Evolutionary conservation across 768 basidiomycete species (phyloP), one percentile per base, ranked within the genome.

Genomic region (Phlebiopsis flavidoalba): DNA sequence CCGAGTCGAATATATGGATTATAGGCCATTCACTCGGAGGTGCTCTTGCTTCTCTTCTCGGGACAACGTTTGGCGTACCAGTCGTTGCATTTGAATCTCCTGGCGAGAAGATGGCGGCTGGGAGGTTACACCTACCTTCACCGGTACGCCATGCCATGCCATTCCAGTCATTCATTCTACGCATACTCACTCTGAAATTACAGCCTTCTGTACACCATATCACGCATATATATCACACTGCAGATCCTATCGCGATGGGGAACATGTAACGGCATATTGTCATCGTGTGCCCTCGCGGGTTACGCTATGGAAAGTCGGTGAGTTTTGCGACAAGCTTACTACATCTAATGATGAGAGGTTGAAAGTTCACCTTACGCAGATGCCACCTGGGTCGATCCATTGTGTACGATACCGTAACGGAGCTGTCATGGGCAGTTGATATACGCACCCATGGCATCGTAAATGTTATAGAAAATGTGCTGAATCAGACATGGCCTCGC

Each of bases 231-330:
- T 97, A 91, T 73, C 92, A 97, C 69, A 96, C 89, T 21, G 95
- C 95, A 26, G 95, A 98, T 73, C 95, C 95, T 5, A 91, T 98
- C 54, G 84, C 95, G 19, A 93, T 93, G 87, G 91, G 91, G n/a
- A 37, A 87, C 85, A 8, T 94, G 93, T 73, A 94, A 83, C 59
- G 92, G 92, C 14, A 76, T 90, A 1, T 67, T 91, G 0, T 94
- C 90, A 0, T 83, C 86, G 1, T 98, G 95, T 70, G 86, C 89
- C 3, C 73, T 93, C 10, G 91, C 81, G 21, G 95, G 95, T n/a
- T 97, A 91, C 69, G 95, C 93, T 2, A 80, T 95, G 80, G 93
- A 94, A 73, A 81, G 87, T 43, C 78, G 80, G 86, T 88, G 40
- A 36, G 57, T 59, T 56, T 57, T 59, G 40, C 59, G 21, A 57